Percentiles rank a stretch among this genome's conserved stretches.
Evolutionary conservation across 1,139 yeast species (phyloP).

Genomic region (Pneumocystis carinii): DNA sequence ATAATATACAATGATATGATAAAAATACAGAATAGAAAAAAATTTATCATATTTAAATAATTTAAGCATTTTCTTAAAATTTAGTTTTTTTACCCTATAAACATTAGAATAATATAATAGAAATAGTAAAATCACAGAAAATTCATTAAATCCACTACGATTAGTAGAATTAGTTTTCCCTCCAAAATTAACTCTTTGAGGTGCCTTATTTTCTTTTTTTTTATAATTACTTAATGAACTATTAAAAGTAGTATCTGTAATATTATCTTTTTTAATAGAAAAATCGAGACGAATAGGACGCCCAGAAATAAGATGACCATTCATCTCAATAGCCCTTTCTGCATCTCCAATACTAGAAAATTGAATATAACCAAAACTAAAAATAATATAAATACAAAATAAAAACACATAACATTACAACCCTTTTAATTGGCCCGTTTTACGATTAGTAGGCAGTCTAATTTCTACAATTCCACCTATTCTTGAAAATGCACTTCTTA

Average conservation of each 20-base stretch:
- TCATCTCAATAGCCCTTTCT: conserved; percentile 69
- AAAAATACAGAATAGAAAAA: background rate
- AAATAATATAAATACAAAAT: background rate
- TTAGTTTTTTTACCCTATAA: background rate
- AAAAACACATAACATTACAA: background rate
- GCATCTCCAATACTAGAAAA: conserved; percentile 79
- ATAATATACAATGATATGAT: background rate
- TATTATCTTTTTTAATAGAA: conserved; percentile 70
- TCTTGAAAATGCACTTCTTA: conserved; percentile 57
- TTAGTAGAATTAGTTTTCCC: background rate
- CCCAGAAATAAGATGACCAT: conserved; percentile 79
- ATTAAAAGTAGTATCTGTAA: background rate
- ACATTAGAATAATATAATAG: background rate
- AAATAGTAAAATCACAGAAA: background rate
- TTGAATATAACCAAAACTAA: conserved; percentile 79
- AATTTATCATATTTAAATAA: background rate
- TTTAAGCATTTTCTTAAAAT: background rate
- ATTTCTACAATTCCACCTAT: conserved; percentile 74
- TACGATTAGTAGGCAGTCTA: conserved; percentile 95
- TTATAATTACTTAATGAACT: background rate
- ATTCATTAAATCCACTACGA: background rate
- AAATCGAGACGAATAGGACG: conserved; percentile 90
- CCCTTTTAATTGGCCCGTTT: conserved; percentile 96
- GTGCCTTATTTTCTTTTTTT: background rate
- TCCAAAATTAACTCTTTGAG: background rate